Conservation (phyloP, 2,329 filamentous ascomycete species). For the Exophiala spinifera region DNA sequence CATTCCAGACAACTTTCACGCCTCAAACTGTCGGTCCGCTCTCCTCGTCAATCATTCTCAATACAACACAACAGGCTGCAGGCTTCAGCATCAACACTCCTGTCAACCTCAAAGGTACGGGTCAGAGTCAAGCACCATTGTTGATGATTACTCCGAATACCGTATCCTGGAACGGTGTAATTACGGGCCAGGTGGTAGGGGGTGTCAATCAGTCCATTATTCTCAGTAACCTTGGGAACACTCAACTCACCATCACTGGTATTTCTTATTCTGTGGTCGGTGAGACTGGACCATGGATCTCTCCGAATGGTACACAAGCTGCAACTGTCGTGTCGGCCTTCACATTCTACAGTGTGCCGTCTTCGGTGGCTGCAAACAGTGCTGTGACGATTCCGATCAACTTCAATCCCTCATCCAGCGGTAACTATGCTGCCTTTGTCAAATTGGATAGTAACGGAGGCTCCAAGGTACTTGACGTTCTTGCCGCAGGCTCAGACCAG, state of each 20-base stretch:
- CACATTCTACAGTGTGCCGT: slow-evolving; percentile 22
- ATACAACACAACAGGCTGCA: slow-evolving; percentile 37
- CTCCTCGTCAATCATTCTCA: slow-evolving; percentile 38
- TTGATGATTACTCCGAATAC: slow-evolving; percentile 38
- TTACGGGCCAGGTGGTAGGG: slow-evolving; percentile 35
- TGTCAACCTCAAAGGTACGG: slow-evolving; percentile 39
- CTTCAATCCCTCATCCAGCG: slow-evolving; percentile 41
- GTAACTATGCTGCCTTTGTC: slow-evolving; percentile 52
- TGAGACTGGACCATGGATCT: slow-evolving; percentile 23
- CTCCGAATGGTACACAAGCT: slow-evolving; percentile 17
- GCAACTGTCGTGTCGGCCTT: slow-evolving; percentile 19
- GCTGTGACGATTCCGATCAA: slow-evolving; percentile 29
- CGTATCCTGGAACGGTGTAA: slow-evolving; percentile 42
- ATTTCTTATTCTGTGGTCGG: slow-evolving; percentile 17
- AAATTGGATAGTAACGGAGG: slow-evolving; percentile 53
- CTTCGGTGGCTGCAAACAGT: slow-evolving; percentile 23
- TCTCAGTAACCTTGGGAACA: slow-evolving; percentile 40
- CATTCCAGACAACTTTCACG: slow-evolving; percentile 43
- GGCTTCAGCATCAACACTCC: slow-evolving; percentile 40
- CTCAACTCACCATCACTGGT: slow-evolving; percentile 35
- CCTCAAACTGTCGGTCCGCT: slow-evolving; percentile 36
- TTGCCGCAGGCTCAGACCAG: slow-evolving; percentile 49
- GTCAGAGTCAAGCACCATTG: slow-evolving; percentile 38
- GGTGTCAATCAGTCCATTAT: slow-evolving; percentile 35
- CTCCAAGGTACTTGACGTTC: slow-evolving; percentile 46